A percentile compares a stretch with the other conserved stretches of the same genome.
Conservation (phyloP, 805 yeast genomes). For the Ogataea chonburiensis region DNA sequence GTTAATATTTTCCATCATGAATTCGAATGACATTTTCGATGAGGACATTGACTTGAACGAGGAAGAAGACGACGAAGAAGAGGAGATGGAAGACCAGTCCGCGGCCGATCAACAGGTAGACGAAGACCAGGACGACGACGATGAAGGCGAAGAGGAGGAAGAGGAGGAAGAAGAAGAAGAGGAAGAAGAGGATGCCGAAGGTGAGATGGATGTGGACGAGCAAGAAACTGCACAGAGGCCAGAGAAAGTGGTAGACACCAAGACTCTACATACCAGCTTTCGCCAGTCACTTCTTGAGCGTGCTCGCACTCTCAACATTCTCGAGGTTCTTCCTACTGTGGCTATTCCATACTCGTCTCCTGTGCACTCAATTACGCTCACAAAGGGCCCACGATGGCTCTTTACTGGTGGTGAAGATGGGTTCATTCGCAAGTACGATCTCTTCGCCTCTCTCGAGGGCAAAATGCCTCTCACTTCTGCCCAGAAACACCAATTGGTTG, state of each 20-base stretch:
- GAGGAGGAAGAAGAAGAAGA: slow-evolving; percentile 25
- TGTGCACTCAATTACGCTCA: slow-evolving; percentile 72
- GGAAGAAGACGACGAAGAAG: slow-evolving; percentile 24
- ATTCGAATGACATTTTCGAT: slow-evolving; percentile 28
- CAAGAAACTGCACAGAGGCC: slow-evolving; percentile 3
- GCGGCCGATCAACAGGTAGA: slow-evolving; percentile 18
- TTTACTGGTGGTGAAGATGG: slow-evolving; percentile 98
- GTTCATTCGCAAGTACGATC: slow-evolving; percentile 84
- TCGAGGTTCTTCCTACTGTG: slow-evolving; percentile 78
- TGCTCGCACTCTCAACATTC: slow-evolving; percentile 50
- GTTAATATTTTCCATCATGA: slow-evolving; percentile 20
- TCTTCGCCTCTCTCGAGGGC: slow-evolving; percentile 82
- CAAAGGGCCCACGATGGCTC: slow-evolving; percentile 81
- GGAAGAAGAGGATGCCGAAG: slow-evolving; percentile 25
- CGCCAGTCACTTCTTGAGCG: slow-evolving; percentile 36
- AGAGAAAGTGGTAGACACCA: background rate
- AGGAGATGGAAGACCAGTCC: slow-evolving; percentile 23
- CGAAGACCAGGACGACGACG: slow-evolving; percentile 24
- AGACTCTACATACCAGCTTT: slow-evolving; percentile 4
- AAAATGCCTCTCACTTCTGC: slow-evolving; percentile 84
- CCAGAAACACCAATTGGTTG: slow-evolving; percentile 86
- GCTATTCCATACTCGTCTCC: slow-evolving; percentile 83
- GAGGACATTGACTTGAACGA: slow-evolving; percentile 27
- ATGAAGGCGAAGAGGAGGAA: slow-evolving; percentile 16
- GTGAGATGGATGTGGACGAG: slow-evolving; percentile 21